Base-by-base conservation (phyloP, 148 eudicot species). In the Silene latifolia region DNA sequence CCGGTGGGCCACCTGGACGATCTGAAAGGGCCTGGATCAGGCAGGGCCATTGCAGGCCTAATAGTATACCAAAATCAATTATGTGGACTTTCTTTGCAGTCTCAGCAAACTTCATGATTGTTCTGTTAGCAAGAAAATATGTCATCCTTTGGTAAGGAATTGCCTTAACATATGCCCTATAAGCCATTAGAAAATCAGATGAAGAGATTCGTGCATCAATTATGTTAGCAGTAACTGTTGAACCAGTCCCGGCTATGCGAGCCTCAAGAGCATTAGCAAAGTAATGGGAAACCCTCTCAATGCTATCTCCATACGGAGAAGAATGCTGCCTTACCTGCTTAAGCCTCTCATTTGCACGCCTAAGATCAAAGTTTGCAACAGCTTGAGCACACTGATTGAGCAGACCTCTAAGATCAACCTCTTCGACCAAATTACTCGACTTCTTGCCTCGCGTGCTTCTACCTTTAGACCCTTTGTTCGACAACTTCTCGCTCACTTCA, bases 261-360 rank as follows among this genome's bases (percentile, higher is more conserved):
- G 89, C 89, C 80, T 86, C 85, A 9, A 85, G 88, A 35, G 77
- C 88, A 59, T 85, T 69, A 23, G 86, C 89, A 77, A 87, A 82
- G 69, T 84, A 77, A 79, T 87, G 79, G 12, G 89, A 80, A 75
- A 82, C 58, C 65, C 89, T 84, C 51, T 87, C 82, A 9, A 77
- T 77, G 56, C 86, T 83, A 76, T 81, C 84, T 56, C 89, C 89
- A 23, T 72, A 70, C 14, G 82, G 80, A 4, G 86, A 66, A 67
- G 86, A 84, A 76, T 87, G 81, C 25, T 78, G 75, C 79, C 85
- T 74, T 18, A 87, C 81, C 61, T 76, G 84, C 75, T 63, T 81
- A 32, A 87, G 86, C 53, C 71, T 63, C 67, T 79, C 86, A 66
- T 80, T 82, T 13, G 86, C 89, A 57, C 56, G 72, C 63, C 79